These are phyloP conservation scores for Metrosideros polymorpha DNA, from an alignment of 441 rosid genomes.

Conservation along the genomic window DNA sequence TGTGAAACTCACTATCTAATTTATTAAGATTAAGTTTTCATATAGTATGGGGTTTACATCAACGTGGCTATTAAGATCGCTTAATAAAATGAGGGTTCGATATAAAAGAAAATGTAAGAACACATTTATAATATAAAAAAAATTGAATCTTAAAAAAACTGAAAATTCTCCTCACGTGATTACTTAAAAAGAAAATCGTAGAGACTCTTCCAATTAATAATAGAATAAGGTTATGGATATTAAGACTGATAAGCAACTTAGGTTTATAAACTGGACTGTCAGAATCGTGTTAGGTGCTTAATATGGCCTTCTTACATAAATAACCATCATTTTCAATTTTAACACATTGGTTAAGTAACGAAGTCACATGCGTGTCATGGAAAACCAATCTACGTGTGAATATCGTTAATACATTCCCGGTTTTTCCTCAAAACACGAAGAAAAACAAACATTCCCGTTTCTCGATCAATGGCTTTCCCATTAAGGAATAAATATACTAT, in stretches of 20 bases:
- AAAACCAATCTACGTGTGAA: not conserved
- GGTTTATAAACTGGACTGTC: not conserved
- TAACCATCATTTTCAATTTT: not conserved
- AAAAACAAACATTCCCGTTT: too few species aligned
- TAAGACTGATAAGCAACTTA: not conserved
- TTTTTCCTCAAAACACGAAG: too few species aligned
- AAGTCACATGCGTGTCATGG: not conserved
- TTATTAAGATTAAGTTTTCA: not conserved
- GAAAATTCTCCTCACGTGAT: not conserved
- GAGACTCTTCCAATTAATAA: not conserved
- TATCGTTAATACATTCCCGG: not conserved
- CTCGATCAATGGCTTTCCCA: too few species aligned
- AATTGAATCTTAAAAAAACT: too few species aligned
- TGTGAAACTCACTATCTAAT: not conserved
- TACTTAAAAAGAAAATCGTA: not conserved
- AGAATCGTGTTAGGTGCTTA: not conserved
- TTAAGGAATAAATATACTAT: too few species aligned
- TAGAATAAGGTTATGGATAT: not conserved
- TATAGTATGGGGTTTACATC: not conserved
- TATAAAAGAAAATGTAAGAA: not conserved
- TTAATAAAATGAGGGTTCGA: not conserved
- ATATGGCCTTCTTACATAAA: not conserved
- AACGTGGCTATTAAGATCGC: not conserved
- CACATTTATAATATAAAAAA: not conserved
- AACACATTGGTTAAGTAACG: not conserved